phyloP scores from a whole-genome alignment of 306 rosid genomes.

The Bauhinia variegata region DNA sequence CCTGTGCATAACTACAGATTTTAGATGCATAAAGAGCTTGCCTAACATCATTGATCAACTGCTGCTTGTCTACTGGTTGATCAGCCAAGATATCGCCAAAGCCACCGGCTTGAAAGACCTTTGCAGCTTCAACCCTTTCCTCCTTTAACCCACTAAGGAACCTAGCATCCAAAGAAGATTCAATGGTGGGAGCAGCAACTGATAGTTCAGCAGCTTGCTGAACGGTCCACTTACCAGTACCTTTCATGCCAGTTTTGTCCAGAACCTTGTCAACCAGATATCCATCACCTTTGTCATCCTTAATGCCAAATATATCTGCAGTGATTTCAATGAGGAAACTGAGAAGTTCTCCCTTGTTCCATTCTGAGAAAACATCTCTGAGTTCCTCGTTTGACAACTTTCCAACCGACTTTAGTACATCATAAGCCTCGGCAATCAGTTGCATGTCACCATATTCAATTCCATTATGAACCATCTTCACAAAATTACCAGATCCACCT shows the following conservation, averaged over 20 bases:
- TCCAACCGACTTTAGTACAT: conserved; percentile 87
- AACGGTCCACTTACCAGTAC: conserved; percentile 95
- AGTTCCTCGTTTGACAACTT: conserved; percentile 87
- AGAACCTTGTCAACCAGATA: conserved; percentile 90
- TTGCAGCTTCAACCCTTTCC: conserved; percentile 85
- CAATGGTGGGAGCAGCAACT: conserved; percentile 92
- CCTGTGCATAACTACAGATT: conserved; percentile 95
- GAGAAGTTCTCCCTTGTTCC: conserved; percentile 93
- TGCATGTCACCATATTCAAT: conserved; percentile 97
- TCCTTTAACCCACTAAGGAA: conserved; percentile 93
- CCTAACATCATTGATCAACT: conserved; percentile 82
- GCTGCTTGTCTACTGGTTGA: conserved; percentile 68
- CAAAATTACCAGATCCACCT: conserved; percentile 96
- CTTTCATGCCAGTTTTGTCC: conserved; percentile 98
- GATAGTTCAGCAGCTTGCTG: conserved; percentile 97
- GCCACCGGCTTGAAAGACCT: conserved; percentile 73
- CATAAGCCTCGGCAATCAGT: conserved; percentile 93
- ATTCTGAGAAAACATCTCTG: conserved; percentile 66
- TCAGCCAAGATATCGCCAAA: conserved; percentile 57
- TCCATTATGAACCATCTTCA: conserved; percentile 93
- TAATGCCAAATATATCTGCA: conserved; percentile 83
- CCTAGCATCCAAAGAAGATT: conserved; percentile 89
- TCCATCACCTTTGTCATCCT: conserved; percentile 87
- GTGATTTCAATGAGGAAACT: conserved; percentile 92
- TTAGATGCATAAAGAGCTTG: conserved; percentile 90